Percentiles rank a stretch among this genome's conserved stretches.
phyloP scores from a whole-genome alignment of 1,139 yeast species.

The Lodderomyces theae region DNA sequence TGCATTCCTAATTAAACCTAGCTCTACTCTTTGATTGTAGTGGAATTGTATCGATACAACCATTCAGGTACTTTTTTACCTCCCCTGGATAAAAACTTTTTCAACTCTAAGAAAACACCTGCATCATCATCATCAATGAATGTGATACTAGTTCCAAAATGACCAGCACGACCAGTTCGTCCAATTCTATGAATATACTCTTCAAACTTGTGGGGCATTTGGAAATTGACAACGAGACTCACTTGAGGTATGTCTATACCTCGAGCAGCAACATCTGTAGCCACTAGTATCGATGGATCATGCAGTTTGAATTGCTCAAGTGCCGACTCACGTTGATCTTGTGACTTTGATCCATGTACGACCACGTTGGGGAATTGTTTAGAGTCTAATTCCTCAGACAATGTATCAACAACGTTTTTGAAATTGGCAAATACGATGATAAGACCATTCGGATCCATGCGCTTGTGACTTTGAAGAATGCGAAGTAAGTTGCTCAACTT shows the following conservation, averaged over 20 bases:
- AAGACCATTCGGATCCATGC: slow-evolving; percentile 31
- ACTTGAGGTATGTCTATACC: slow-evolving; percentile 92
- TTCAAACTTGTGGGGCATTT: slow-evolving; percentile 69
- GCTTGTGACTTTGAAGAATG: slow-evolving; percentile 20
- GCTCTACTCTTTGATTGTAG: neutral
- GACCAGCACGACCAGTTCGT: slow-evolving; percentile 95
- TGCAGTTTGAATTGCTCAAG: slow-evolving; percentile 62
- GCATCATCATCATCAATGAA: slow-evolving; percentile 63
- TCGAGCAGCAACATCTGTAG: slow-evolving; percentile 96
- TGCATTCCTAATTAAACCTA: neutral
- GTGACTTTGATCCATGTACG: slow-evolving; percentile 85
- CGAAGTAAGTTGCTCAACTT: slow-evolving; percentile 26
- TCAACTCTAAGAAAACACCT: slow-evolving; percentile 51
- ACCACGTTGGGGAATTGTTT: slow-evolving; percentile 49
- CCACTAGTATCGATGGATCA: slow-evolving; percentile 65
- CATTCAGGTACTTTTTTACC: slow-evolving; percentile 52
- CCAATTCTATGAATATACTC: slow-evolving; percentile 93
- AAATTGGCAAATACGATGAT: slow-evolving; percentile 81
- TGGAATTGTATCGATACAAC: slow-evolving; percentile 33
- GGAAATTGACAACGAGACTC: slow-evolving; percentile 79
- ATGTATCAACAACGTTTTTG: slow-evolving; percentile 66
- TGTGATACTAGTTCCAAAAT: slow-evolving; percentile 69
- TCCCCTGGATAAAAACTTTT: slow-evolving; percentile 48
- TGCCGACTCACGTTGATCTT: slow-evolving; percentile 83
- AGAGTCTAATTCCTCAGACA: slow-evolving; percentile 48